phyloP scores from a whole-genome alignment of 2,329 filamentous ascomycete species.

The Aspergillus neoniger region DNA sequence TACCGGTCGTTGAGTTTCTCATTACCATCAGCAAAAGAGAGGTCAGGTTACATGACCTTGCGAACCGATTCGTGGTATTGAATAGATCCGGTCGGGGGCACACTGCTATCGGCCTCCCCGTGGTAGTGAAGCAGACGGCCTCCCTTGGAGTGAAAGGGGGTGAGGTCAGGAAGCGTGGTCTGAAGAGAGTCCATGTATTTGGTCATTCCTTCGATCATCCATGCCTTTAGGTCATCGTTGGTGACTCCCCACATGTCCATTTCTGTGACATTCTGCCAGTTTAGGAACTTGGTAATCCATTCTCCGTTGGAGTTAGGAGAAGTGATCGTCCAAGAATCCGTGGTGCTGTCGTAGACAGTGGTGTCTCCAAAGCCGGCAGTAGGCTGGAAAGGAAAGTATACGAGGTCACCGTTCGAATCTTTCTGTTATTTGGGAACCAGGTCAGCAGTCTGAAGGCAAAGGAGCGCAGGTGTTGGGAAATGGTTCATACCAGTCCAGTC shows the following conservation, averaged over 20 bases:
- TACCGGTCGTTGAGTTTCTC: not conserved
- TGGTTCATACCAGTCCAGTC: not conserved
- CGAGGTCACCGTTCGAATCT: not conserved
- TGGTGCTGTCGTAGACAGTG: not conserved
- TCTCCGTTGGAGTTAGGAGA: not conserved
- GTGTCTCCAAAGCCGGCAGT: not conserved
- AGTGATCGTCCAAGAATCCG: constrained; percentile 1
- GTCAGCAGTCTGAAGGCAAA: not conserved
- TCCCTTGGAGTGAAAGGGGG: not conserved
- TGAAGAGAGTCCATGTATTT: not conserved
- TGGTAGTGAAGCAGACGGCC: constrained; percentile 2
- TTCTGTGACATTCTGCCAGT: not conserved
- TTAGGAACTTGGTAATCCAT: constrained; percentile 3
- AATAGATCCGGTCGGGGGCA: not conserved
- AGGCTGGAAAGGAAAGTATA: constrained; percentile 3
- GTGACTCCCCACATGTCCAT: not conserved
- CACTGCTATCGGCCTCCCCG: not conserved
- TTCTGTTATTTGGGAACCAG: not conserved
- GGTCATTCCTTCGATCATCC: constrained; percentile 1
- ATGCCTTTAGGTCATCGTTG: not conserved
- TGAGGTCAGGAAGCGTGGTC: not conserved
- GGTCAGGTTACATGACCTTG: not conserved
- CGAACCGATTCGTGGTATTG: constrained; percentile 2
- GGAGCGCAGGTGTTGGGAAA: not conserved
- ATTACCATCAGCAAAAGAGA: not conserved